Base-by-base conservation (phyloP, 75 land plant genomes). In the Cunninghamia lanceolata region DNA sequence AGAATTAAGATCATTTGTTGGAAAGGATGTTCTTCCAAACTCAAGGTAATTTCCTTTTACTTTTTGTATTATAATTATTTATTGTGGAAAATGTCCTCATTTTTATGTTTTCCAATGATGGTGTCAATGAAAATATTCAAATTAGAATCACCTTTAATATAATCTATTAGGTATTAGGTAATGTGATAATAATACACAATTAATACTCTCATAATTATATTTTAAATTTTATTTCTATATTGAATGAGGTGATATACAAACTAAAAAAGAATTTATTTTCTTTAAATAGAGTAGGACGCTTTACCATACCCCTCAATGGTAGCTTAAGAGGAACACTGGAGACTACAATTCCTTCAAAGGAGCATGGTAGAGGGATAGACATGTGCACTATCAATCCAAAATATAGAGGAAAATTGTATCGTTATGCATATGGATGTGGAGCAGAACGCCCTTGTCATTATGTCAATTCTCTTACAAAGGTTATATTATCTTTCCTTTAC, bases 341-440 rank as follows among this genome's bases (percentile, higher is more conserved):
- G 54, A 85, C 92, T 71, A 96, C 93, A 19, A 30, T 96, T 82
- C 93, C 94, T 25, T 91, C 95, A 16, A 76, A 92, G 3, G 91
- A 92, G 79, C 97, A 96, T 87, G 97, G 97, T 0, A 86, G 87
- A 85, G 97, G 93, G 14, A 84, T 96, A 86, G 95, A 96, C 82
- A 96, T 96, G 97, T 92, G 92, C 88, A 96, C 91, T 89, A 91
- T 96, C 16, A 96, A 96, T 85, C 95, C 93, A 13, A 88, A 68
- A 28, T 90, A 91, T 50, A 40, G 90, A 63, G 93, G 96, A 38
- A 88, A 85, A 70, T 87, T 87, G 30, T 96, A 94, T 45, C 81
- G 96, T 82, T 96, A 96, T 88, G 96, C 94, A 39, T 96, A 96
- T 83, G 96, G 96, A 6, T 93, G 94, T 84, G 95, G 97, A n/a